phyloP scores from a whole-genome alignment of 2,329 filamentous ascomycete species.

The Gnomoniopsis smithogilvyi region DNA sequence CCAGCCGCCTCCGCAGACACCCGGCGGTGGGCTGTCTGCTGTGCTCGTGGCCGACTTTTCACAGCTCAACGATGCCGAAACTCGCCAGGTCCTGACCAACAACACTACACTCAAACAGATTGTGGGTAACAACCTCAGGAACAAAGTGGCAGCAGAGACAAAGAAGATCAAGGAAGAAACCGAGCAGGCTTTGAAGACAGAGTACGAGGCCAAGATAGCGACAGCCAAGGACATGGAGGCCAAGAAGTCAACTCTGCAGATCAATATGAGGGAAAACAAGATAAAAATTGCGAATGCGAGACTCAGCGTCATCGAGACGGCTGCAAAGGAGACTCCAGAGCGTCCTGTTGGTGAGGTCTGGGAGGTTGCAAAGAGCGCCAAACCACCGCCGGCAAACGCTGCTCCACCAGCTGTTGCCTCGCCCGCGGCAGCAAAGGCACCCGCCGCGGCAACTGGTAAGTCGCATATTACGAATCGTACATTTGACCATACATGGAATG shows the following conservation, averaged over 20 bases:
- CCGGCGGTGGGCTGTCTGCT: conserved; percentile 30
- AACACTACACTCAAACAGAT: conserved; percentile 58
- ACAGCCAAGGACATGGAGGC: conserved; percentile 63
- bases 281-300: conserved; percentile 64
- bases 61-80: conserved; percentile 51
- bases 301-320: conserved; percentile 73
- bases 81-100: conserved; percentile 53
- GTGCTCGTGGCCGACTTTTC: conserved; percentile 38
- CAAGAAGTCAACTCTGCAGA: conserved; percentile 70
- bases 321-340: conserved; percentile 80
- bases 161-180: conserved; percentile 55
- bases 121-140: conserved; percentile 61
- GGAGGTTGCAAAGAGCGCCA: conserved; percentile 71
- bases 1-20: conserved; percentile 31
- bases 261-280: conserved; percentile 77
- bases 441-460: conserved; percentile 10
- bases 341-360: conserved; percentile 83
- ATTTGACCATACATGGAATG: not conserved
- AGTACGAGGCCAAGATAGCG: conserved; percentile 51
- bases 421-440: conserved; percentile 10
- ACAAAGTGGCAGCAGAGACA: conserved; percentile 65
- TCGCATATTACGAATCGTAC: not conserved
- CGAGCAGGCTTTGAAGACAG: conserved; percentile 42
- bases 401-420: conserved; percentile 20
- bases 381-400: conserved; percentile 25